Base-by-base conservation (phyloP, 306 rosid genomes). In the Medicago lupulina region DNA sequence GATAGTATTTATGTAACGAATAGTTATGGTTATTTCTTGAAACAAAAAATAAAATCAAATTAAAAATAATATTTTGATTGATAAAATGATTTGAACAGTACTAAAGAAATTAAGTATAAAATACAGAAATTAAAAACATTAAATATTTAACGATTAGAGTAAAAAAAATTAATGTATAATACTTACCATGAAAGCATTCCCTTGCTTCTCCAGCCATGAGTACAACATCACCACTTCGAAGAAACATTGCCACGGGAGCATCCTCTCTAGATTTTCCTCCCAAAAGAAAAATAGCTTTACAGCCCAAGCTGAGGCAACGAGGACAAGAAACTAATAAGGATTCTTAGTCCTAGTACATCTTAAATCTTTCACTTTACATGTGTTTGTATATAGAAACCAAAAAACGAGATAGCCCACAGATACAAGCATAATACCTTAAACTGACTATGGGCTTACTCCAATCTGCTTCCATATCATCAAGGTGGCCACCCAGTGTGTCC, bases 141-240 rank as follows among this genome's bases (percentile, higher is more conserved):
- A 7, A 53, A 59, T 11, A 28, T 28, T 60, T 60, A 5, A 60
- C 14, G 66, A 28, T 60, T 28, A 6, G 4, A 28, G 31, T 28
- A 3, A 28, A 28, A 25, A 28, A 28, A 28, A 28, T 28, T 28
- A 28, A 28, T n/a, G 70, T 54, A 64, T 51, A 73, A 21, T 63
- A 72, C 77, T 75, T 87, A 90, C 98, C 97, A 65, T 95, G 98
- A 80, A 88, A 95, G 76, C 97, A 90, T 83, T 95, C 92, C 78
- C 97, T 92, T 61, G 96, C 96, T 83, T 90, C 93, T 66, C 97
- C 93, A 5, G 93, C 99, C 99, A 95, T 95, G 63, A 95, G 97
- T 76, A 95, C 89, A 59, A 85, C 92, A 85, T 95, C 99, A 58
- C 99, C 99, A 38, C 97, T 95, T 74, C 90, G 93, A 82, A 95